Conservation (phyloP, 2,329 filamentous ascomycete species). For the Orbilia blumenaviensis region DNA sequence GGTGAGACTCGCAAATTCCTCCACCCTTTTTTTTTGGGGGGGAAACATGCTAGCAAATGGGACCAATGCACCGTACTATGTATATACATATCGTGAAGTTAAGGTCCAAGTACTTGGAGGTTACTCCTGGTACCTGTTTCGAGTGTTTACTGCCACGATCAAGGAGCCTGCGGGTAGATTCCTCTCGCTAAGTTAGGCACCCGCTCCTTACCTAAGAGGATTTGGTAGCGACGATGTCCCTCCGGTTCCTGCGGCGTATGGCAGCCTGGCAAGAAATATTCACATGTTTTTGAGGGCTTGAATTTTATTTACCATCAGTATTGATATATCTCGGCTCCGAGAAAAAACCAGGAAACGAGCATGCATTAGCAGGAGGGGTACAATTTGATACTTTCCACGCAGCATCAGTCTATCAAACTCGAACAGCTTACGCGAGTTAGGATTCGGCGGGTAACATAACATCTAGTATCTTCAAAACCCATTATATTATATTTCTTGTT, state of each 20-base stretch:
- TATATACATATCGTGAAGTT: background rate
- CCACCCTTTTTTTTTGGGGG: background rate
- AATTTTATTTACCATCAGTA: background rate
- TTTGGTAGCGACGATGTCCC: background rate
- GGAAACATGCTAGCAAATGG: background rate
- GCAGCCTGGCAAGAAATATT: background rate
- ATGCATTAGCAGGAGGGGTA: no score
- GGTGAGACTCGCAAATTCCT: background rate
- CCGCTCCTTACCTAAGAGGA: constrained; percentile 5
- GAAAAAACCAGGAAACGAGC: background rate
- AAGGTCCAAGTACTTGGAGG: no score
- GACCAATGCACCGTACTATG: no score
- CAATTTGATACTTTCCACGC: no score
- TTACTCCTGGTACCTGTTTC: background rate
- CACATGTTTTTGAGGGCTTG: background rate
- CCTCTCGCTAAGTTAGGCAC: constrained; percentile 11
- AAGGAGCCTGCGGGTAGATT: background rate
- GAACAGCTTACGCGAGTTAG: no score
- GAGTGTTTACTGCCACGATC: background rate
- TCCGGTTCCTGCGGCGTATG: background rate
- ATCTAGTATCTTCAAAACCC: no score
- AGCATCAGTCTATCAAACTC: no score
- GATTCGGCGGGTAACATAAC: no score
- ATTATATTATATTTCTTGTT: no score
- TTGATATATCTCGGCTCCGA: background rate